Percentiles rank a stretch among this genome's conserved stretches.
Conservation (phyloP, 1,139 yeast genomes). For the Saccharomyces hybrid region DNA sequence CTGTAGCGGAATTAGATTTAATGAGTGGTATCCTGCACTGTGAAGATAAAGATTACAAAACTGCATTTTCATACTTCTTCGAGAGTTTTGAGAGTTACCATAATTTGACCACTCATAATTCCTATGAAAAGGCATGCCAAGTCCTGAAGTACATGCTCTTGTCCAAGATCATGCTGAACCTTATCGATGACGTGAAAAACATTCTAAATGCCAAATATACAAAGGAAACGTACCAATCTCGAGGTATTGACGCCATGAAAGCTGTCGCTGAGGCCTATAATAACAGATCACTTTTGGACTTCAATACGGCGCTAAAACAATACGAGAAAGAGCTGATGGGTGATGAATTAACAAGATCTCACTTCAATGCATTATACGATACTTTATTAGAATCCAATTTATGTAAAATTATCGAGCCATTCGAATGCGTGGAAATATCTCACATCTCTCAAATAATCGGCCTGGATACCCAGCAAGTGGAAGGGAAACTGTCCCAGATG, state of each 20-base stretch:
- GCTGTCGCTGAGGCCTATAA: conserved; percentile 86
- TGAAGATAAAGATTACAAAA: conserved; percentile 93
- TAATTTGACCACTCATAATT: conserved; percentile 38
- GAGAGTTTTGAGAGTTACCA: conserved; percentile 90
- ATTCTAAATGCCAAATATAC: conserved; percentile 75
- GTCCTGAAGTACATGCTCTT: conserved; percentile 88
- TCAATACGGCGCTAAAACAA: conserved; percentile 67
- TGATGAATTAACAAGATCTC: conserved; percentile 85
- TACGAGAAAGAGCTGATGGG: conserved; percentile 72
- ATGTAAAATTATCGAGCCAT: conserved; percentile 91
- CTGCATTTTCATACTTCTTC: conserved; percentile 90
- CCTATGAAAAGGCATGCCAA: conserved; percentile 60
- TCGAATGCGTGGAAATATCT: conserved; percentile 84
- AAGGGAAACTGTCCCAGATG: conserved; percentile 44
- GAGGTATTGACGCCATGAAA: conserved; percentile 82
- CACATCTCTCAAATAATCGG: conserved; percentile 88
- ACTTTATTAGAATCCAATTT: conserved; percentile 87
- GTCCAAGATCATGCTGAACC: conserved; percentile 86
- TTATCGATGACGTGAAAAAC: conserved; percentile 76
- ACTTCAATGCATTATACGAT: conserved; percentile 88
- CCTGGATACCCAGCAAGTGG: conserved; percentile 80
- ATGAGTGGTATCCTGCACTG: conserved; percentile 95
- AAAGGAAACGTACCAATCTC: conserved; percentile 61
- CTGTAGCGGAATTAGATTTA: conserved; percentile 91
- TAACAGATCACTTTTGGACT: conserved; percentile 83